These are phyloP conservation scores for Acer campestre DNA, from an alignment of 345 rosid species.

Conservation along the genomic window DNA sequence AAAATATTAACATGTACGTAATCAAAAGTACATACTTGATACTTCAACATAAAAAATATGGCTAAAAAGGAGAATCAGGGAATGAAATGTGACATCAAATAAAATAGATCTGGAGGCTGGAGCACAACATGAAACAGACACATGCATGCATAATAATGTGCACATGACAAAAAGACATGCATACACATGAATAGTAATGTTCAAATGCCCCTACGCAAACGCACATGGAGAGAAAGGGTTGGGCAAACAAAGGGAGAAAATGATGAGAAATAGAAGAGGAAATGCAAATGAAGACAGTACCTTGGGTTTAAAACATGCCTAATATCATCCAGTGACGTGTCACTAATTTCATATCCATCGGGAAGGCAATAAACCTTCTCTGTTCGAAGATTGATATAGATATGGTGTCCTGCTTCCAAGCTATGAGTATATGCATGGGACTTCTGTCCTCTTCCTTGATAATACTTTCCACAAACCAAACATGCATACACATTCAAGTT, in stretches of 20 bases:
- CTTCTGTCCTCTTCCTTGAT: constrained; percentile 93
- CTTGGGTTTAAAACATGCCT: constrained; percentile 93
- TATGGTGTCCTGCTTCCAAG: constrained; percentile 96
- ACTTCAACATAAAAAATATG: not conserved
- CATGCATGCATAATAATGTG: not conserved
- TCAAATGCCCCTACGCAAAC: not conserved
- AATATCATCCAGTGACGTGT: constrained; percentile 94
- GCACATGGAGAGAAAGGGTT: not conserved
- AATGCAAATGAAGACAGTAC: constrained; percentile 31
- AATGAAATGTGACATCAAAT: not conserved
- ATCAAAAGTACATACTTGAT: not conserved
- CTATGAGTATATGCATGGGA: constrained; percentile 99
- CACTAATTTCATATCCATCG: constrained; percentile 95
- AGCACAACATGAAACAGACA: not conserved
- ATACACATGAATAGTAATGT: not conserved
- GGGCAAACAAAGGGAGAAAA: not conserved
- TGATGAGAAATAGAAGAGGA: not conserved
- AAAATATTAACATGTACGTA: constrained; percentile 4
- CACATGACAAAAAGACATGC: not conserved
- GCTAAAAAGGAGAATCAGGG: not conserved
- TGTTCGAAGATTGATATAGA: constrained; percentile 83
- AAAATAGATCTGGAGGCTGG: not conserved
- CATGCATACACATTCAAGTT: constrained; percentile 94
- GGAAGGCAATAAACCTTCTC: constrained; percentile 98
- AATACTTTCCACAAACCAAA: constrained; percentile 94